These are phyloP conservation scores for Erodium chrysanthum DNA, from an alignment of 441 rosid genomes.

Conservation along the genomic window DNA sequence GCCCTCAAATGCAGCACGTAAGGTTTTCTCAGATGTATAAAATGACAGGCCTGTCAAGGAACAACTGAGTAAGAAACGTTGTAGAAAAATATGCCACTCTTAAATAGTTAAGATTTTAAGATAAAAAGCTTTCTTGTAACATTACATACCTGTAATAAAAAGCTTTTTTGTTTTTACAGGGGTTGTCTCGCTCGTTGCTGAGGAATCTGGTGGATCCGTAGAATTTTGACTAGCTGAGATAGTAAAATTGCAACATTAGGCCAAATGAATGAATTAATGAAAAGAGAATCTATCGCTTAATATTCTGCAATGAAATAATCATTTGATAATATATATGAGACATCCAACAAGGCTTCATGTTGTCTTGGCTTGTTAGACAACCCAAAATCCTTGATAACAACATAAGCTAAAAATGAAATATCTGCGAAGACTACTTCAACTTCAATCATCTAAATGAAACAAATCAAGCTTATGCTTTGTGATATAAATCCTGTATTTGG, in stretches of 20 bases:
- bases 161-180: slow-evolving; percentile 67
- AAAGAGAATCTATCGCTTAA: too few relatives aligned
- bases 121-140: too few relatives aligned
- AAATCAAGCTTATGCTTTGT: too few relatives aligned
- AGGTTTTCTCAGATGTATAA: slow-evolving; percentile 90
- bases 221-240: slow-evolving; percentile 34
- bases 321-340: neutral
- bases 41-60: slow-evolving; percentile 59
- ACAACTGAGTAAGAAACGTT: neutral
- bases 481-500: too few relatives aligned
- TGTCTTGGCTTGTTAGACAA: neutral
- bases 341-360: neutral
- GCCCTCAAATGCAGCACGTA: slow-evolving; percentile 77
- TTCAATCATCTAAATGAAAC: too few relatives aligned
- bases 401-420: too few relatives aligned
- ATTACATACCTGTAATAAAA: slow-evolving; percentile 65
- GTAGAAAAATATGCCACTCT: too few relatives aligned
- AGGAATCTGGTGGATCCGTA: slow-evolving; percentile 20
- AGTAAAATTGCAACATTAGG: neutral
- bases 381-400: neutral
- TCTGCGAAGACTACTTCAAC: too few relatives aligned
- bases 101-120: too few relatives aligned
- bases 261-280: neutral
- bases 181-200: slow-evolving; percentile 29
- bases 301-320: too few relatives aligned